phyloP scores from a whole-genome alignment of 345 rosid genomes.

The Punica granatum region DNA sequence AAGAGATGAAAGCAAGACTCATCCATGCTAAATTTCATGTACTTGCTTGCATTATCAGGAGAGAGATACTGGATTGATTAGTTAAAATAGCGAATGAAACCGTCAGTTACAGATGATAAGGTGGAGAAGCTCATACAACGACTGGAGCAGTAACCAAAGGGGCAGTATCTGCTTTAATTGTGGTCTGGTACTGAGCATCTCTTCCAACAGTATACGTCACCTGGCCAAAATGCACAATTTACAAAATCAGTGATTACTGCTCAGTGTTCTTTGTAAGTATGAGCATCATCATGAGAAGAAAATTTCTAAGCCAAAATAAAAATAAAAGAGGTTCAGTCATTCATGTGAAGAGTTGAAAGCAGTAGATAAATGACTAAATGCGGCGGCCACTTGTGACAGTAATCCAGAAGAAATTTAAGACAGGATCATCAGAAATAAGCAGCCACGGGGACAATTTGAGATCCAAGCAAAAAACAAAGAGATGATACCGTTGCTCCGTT shows the following conservation, averaged over 20 bases:
- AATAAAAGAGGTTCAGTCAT: neutral
- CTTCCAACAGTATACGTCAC: constrained; percentile 80
- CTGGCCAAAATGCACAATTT: constrained; percentile 28
- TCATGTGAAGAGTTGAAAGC: neutral
- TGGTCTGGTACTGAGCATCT: constrained; percentile 57
- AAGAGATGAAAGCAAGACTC: neutral
- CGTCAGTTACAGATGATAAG: neutral
- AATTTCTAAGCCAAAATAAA: neutral
- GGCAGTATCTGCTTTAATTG: constrained; percentile 47
- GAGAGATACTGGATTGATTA: neutral
- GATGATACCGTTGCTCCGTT: constrained; percentile 69
- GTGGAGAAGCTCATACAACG: constrained; percentile 39
- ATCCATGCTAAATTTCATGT: neutral
- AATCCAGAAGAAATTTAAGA: neutral
- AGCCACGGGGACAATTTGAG: neutral
- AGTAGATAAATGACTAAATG: neutral
- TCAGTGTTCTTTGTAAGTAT: neutral
- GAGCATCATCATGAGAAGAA: neutral
- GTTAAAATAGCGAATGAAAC: neutral
- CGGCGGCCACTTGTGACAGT: neutral
- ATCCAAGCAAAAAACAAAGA: neutral
- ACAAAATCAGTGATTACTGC: neutral
- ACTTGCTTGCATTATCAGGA: neutral
- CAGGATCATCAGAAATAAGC: neutral
- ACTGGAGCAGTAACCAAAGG: constrained; percentile 68